Percentiles rank a stretch among this genome's conserved stretches.
Conservation (phyloP, 495 filamentous ascomycete species). For the Penicillium macrosclerotiorum region DNA sequence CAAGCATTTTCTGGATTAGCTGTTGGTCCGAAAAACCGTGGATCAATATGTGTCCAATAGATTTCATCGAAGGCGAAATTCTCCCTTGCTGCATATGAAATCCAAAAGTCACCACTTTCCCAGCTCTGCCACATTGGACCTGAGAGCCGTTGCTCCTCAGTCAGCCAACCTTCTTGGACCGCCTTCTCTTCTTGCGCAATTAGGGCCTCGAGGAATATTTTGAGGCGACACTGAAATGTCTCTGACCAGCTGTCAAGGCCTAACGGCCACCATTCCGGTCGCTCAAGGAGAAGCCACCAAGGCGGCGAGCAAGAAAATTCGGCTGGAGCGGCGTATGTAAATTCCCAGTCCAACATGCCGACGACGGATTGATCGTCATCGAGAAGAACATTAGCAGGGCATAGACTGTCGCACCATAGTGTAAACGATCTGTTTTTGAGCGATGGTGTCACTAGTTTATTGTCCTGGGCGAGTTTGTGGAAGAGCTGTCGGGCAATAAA, state of each 20-base stretch:
- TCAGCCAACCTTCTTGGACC: conserved; percentile 7
- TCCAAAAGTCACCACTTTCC: conserved; percentile 24
- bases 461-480: conserved; percentile 6
- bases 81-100: conserved; percentile 14
- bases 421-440: conserved; percentile 16
- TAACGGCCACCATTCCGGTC: conserved; percentile 29
- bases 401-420: conserved; percentile 22
- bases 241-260: conserved; percentile 19
- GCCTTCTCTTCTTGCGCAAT: conserved; percentile 12
- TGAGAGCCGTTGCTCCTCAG: conserved; percentile 12
- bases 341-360: conserved; percentile 40
- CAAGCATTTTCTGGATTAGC: background rate
- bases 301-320: conserved; percentile 38
- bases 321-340: conserved; percentile 35
- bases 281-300: conserved; percentile 42
- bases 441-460: background rate
- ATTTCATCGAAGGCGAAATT: conserved; percentile 19
- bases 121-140: conserved; percentile 17
- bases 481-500: conserved; percentile 10
- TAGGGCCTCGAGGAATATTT: conserved; percentile 14
- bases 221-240: conserved; percentile 11
- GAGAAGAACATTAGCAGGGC: conserved; percentile 21
- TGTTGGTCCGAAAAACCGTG: conserved; percentile 15
- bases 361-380: conserved; percentile 6
- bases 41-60: conserved; percentile 18